These are phyloP conservation scores for Phylloporus sp. DNA, from an alignment of 768 basidiomycete species.

Conservation along the genomic window DNA sequence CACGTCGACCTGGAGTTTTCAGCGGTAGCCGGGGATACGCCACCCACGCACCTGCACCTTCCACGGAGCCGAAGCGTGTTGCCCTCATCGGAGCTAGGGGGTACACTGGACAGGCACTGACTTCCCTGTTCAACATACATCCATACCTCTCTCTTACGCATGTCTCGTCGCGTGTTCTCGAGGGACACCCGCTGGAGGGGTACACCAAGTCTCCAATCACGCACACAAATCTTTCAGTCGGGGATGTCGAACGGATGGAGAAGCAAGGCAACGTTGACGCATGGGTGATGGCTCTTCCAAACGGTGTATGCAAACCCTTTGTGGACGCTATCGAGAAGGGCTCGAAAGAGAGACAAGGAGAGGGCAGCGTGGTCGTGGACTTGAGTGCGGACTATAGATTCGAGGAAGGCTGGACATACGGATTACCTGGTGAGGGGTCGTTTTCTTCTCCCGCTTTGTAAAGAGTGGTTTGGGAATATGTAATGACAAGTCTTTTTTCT, in stretches of 20 bases:
- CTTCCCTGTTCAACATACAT: conserved; percentile 80
- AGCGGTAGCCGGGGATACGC: conserved; percentile 73
- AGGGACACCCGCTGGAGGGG: conserved; percentile 69
- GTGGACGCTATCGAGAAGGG: conserved; percentile 90
- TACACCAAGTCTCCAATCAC: conserved; percentile 72
- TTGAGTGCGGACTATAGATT: conserved; percentile 94
- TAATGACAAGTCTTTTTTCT: conserved; percentile 34
- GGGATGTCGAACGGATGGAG: conserved; percentile 87
- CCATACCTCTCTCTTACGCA: conserved; percentile 88
- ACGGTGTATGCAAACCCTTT: conserved; percentile 93
- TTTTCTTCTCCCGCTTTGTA: conserved; percentile 23
- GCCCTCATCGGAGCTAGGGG: conserved; percentile 95
- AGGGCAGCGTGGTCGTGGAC: conserved; percentile 77
- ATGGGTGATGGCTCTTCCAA: conserved; percentile 99
- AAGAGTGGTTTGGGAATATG: conserved; percentile 30
- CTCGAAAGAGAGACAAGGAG: conserved; percentile 44
- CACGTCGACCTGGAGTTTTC: conserved; percentile 32
- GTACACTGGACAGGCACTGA: conserved; percentile 91
- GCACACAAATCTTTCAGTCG: conserved; percentile 75
- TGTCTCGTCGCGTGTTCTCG: conserved; percentile 93
- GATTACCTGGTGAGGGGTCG: conserved; percentile 89
- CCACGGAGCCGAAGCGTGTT: conserved; percentile 78
- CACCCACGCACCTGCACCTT: conserved; percentile 45
- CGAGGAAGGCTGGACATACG: conserved; percentile 94
- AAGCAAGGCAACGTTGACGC: conserved; percentile 88